Evolutionary conservation across 2,329 filamentous ascomycete species (phyloP), one percentile per base, ranked within the genome.

Genomic region (Diplocarpon rosae): DNA sequence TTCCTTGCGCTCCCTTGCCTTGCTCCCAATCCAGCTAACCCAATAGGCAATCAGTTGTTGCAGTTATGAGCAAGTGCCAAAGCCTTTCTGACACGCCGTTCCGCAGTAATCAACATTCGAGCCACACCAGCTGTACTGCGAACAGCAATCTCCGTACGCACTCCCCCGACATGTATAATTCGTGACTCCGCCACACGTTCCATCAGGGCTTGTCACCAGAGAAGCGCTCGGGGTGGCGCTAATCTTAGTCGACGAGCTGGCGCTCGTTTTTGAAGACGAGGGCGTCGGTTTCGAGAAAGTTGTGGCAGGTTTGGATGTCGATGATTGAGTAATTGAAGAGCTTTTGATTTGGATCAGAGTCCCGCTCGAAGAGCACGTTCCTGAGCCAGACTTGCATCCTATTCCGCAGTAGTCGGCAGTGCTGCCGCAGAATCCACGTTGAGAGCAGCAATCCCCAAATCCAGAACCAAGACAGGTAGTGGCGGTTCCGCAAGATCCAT

Each of bases 361-460:
- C 15, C 28, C 43, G 32, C 28, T 47, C 20, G 42, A 27, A 7
- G 30, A 35, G 27, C 52, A 52, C 4, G 34, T 49, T 10, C 50
- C 50, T 16, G 39, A 45, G 11, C 33, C 45, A 6, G 51, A 29
- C 39, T 60, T 51, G 37, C 61, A 63, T 1, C 59, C 59, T 6
- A 50, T 47, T 12, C 59, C 57, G 45, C 61, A 62, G 39, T 62
- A 59, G 16, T 50, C 55, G 5, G 45, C 17, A n/a, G 58, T 51
- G 14, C 40, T 47, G 31, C 61, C 61, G 43, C 61, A 63, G 50
- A 53, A 63, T 31, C 58, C 58, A 47, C 56, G 52, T 24, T 57
- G 46, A 20, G 55, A 58, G 39, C 61, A 63, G 49, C 61, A 63
- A 11, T 55, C 35, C 7, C 59, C 59, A 12, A 43, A 49, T 12